Evolutionary conservation across 768 basidiomycete genomes (phyloP).

Genomic region (Thelephora aurantiotincta): DNA sequence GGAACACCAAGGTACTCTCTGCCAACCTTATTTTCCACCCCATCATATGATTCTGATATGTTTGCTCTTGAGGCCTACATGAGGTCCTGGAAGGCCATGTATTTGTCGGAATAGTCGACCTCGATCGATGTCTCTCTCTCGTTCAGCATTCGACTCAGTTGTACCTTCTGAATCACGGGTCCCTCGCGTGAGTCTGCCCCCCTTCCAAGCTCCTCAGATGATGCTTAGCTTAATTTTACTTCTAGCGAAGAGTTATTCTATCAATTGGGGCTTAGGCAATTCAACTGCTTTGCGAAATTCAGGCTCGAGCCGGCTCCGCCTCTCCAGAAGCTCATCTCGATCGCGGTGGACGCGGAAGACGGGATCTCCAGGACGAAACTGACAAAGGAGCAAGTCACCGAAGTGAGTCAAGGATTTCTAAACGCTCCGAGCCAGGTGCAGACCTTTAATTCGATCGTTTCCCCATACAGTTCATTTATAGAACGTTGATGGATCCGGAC

Average conservation of each 20-base stretch:
- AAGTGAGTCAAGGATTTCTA: constrained; percentile 33
- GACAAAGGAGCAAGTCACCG: constrained; percentile 47
- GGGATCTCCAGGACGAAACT: constrained; percentile 34
- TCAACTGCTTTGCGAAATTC: constrained; percentile 65
- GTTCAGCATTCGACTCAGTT: constrained; percentile 82
- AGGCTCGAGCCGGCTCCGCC: constrained; percentile 75
- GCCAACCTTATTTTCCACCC: neutral
- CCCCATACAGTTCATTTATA: constrained; percentile 39
- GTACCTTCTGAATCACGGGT: constrained; percentile 78
- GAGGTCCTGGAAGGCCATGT: constrained; percentile 80
- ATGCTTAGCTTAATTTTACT: neutral
- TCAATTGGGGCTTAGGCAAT: constrained; percentile 84
- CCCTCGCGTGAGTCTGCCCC: constrained; percentile 51
- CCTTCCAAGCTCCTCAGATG: neutral
- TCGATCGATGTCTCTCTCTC: constrained; percentile 56
- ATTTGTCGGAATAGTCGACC: constrained; percentile 86
- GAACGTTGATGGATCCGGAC: constrained; percentile 30
- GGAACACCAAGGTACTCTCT: constrained; percentile 31
- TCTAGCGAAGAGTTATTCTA: constrained; percentile 90
- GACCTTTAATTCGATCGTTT: neutral
- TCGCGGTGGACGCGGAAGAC: constrained; percentile 67
- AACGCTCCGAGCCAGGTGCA: too few relatives aligned
- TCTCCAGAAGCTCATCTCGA: constrained; percentile 50
- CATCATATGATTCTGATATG: neutral
- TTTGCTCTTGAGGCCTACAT: constrained; percentile 47